A percentile compares a stretch with the other conserved stretches of the same genome.
phyloP scores from a whole-genome alignment of 2,329 filamentous ascomycete species.

The Ophiostoma himal-ulmi region DNA sequence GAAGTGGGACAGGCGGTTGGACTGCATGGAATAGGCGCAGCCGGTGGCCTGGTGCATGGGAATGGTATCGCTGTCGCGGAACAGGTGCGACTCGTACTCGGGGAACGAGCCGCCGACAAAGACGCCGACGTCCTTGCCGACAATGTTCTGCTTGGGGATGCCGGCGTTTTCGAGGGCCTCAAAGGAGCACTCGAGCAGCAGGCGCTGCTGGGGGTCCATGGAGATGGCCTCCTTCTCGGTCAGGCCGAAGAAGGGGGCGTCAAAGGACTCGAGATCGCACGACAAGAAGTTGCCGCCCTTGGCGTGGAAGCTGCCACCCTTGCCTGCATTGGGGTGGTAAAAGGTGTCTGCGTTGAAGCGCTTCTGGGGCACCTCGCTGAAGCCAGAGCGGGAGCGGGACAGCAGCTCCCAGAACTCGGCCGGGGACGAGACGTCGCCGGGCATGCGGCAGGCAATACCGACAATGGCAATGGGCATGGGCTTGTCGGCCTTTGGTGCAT shows the following conservation, averaged over 20 bases:
- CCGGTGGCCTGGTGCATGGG: conserved; percentile 30
- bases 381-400: conserved; percentile 12
- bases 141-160: conserved; percentile 28
- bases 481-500: conserved; percentile 1
- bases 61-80: conserved; percentile 21
- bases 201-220: conserved; percentile 34
- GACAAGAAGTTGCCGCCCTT: conserved; percentile 46
- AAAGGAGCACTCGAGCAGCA: conserved; percentile 34
- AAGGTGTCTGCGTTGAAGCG: conserved; percentile 23
- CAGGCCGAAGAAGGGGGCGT: conserved; percentile 35
- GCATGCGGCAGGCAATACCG: conserved; percentile 23
- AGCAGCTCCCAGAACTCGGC: conserved; percentile 25
- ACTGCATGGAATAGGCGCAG: conserved; percentile 29
- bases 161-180: conserved; percentile 35
- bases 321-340: conserved; percentile 31
- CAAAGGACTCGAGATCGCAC: conserved; percentile 31
- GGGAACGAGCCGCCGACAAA: conserved; percentile 33
- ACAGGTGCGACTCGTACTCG: conserved; percentile 28
- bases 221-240: conserved; percentile 31
- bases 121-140: conserved; percentile 31
- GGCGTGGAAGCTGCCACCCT: conserved; percentile 41
- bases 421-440: conserved; percentile 21
- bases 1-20: conserved; percentile 35
- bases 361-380: conserved; percentile 19
- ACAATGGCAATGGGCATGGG: conserved; percentile 30